These are phyloP conservation scores for Podaxis pistillaris DNA, from an alignment of 768 basidiomycete species.

Conservation along the genomic window DNA sequence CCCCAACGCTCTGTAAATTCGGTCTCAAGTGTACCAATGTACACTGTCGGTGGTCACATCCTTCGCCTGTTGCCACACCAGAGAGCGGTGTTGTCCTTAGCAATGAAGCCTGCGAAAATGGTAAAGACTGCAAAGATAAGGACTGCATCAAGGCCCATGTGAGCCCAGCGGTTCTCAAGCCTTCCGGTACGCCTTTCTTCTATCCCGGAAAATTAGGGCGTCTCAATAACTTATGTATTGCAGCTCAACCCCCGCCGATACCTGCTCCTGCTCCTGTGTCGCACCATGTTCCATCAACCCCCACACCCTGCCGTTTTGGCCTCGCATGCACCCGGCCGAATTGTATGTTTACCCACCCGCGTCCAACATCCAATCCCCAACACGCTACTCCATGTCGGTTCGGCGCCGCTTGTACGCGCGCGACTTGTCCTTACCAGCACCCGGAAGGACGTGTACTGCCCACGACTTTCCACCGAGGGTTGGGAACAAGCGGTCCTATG, in stretches of 20 bases:
- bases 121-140: conserved; percentile 86
- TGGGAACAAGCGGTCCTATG: conserved; percentile 57
- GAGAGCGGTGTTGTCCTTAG: conserved; percentile 95
- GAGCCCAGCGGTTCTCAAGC: conserved; percentile 77
- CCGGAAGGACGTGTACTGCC: conserved; percentile 84
- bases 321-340: conserved; percentile 64
- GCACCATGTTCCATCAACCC: conserved; percentile 27
- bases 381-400: conserved; percentile 71
- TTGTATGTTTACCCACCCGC: conserved; percentile 72
- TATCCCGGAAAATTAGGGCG: conserved; percentile 7
- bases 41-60: conserved; percentile 89
- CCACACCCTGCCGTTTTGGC: conserved; percentile 66
- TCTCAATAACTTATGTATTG: conserved; percentile 15
- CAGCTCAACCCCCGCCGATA: conserved; percentile 21
- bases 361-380: conserved; percentile 33
- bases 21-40: conserved; percentile 88
- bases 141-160: conserved; percentile 93
- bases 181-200: conserved; percentile 46
- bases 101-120: conserved; percentile 89
- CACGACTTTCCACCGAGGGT: conserved; percentile 75
- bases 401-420: conserved; percentile 82
- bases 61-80: conserved; percentile 93
- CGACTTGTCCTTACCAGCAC: conserved; percentile 87
- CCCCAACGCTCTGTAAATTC: conserved; percentile 93
- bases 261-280: conserved; percentile 19